These are phyloP conservation scores for Kuraishia piskuri DNA, from an alignment of 805 yeast genomes.

Conservation along the genomic window DNA sequence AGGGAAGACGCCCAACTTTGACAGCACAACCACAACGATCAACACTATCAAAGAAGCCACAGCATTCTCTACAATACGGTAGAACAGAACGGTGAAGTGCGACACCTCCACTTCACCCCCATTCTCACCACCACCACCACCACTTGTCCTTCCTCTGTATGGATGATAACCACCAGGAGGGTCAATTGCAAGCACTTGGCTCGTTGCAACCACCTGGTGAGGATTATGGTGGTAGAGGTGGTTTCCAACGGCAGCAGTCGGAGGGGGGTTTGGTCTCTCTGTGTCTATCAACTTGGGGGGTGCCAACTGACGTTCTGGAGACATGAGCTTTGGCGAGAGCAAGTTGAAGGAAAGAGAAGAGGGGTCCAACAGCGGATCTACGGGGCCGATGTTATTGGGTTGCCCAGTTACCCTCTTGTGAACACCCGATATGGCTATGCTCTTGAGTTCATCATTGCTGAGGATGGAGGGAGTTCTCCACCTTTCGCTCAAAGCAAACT, in stretches of 20 bases:
- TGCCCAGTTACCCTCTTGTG: slow-evolving; percentile 20
- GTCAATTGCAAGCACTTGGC: slow-evolving; percentile 8
- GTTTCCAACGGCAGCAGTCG: background rate
- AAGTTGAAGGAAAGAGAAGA: background rate
- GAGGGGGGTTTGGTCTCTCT: background rate
- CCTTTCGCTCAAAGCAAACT: slow-evolving; percentile 39
- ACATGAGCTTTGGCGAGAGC: background rate
- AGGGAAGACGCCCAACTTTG: slow-evolving; percentile 27
- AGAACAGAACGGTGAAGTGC: slow-evolving; percentile 8
- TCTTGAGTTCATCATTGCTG: slow-evolving; percentile 27
- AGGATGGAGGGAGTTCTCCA: slow-evolving; percentile 33
- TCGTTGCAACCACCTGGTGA: slow-evolving; percentile 4
- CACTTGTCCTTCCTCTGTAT: background rate
- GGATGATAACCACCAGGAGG: slow-evolving; percentile 7
- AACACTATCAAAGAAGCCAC: slow-evolving; percentile 32
- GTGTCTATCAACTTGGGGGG: background rate
- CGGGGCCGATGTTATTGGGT: background rate
- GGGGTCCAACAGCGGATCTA: background rate
- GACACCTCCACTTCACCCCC: background rate
- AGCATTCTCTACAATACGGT: slow-evolving; percentile 40
- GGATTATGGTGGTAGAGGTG: too few species aligned
- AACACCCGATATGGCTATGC: slow-evolving; percentile 40
- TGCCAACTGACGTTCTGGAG: background rate
- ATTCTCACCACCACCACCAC: background rate
- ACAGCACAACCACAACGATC: slow-evolving; percentile 25